A percentile compares a stretch with the other conserved stretches of the same genome.
These are phyloP conservation scores for Lojkania enalia DNA, from an alignment of 2,329 filamentous ascomycete genomes.

Conservation along the genomic window DNA sequence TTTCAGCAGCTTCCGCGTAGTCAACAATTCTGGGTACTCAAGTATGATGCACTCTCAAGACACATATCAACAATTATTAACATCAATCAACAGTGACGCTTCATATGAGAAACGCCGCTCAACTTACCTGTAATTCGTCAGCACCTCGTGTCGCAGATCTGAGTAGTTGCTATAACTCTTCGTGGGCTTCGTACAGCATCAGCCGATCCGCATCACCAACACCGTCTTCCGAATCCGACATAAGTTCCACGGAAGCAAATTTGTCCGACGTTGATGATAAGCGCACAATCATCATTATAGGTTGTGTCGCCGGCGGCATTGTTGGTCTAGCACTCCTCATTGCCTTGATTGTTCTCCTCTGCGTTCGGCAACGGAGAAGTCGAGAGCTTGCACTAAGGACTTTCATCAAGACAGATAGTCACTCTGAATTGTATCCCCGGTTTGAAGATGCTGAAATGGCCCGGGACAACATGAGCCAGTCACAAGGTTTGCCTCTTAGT, in stretches of 20 bases:
- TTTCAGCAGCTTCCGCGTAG: not conserved
- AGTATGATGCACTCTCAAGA: not conserved
- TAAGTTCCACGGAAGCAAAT: too few species aligned
- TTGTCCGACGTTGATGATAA: too few species aligned
- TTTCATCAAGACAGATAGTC: too few species aligned
- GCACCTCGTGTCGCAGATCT: not conserved
- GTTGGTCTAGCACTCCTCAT: not conserved
- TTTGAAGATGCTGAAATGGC: too few species aligned
- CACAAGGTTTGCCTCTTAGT: too few species aligned
- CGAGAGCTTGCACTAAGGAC: too few species aligned
- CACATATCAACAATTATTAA: too few species aligned
- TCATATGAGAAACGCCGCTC: not conserved
- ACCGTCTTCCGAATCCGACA: too few species aligned
- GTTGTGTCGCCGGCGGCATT: not conserved
- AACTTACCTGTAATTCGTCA: not conserved
- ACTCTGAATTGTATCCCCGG: too few species aligned
- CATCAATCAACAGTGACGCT: not conserved
- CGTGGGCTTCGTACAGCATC: not conserved
- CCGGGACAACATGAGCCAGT: too few species aligned
- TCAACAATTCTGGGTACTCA: not conserved
- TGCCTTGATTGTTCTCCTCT: not conserved
- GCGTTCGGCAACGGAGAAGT: not conserved
- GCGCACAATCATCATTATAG: not conserved
- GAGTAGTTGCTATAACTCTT: not conserved
- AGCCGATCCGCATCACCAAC: not conserved